Base-by-base conservation (phyloP, 2,329 filamentous ascomycete species). In the Nothopassalora personata region DNA sequence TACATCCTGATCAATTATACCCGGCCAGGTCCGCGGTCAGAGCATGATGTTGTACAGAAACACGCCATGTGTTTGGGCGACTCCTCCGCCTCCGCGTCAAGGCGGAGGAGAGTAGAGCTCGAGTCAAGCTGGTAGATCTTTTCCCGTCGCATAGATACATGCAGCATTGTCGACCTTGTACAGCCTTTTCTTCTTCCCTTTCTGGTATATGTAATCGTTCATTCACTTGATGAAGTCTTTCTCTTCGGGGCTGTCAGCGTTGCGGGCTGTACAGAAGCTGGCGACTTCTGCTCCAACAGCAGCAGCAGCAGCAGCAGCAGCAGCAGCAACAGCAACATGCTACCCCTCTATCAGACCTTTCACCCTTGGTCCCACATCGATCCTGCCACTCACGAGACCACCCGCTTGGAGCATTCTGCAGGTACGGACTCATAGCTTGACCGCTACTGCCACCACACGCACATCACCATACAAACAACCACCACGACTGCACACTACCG, bases 331-430 rank as follows among this genome's bases (percentile, higher is more conserved):
- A 43, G 13, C 3, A 15, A n/a, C 39, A 19, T 23, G 39, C 23
- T 55, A 48, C 53, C 53, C 53, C 53, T 55, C 53, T 18, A 33
- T 55, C 53, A 47, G 36, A 55, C n/a, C 30, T 51, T 31, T 30
- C 46, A 28, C 19, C 13, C 28, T 30, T 28, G 46, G 46, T 49
- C 46, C 46, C 46, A 13, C 46, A 27, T 28, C 18, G 46, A 49
- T 45, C 48, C 55, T 51, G 52, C 52, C 57, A 50, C 52, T 33
- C 49, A 46, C 47, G 28, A 46, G 52, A 52, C 46, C 57, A 49
- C 47, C 4, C 5, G 10, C 47, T 4, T 3, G 23, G 1, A 23
- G 23, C 23, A 28, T 7, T 34, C 49, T 34, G 36, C 31, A 53
- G 47, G 53, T 52, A 33, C 49, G 33, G 19, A 15, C 23, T 30